Base-by-base conservation (phyloP, 495 filamentous ascomycete genomes). In the Penicillium dipodomyicola region DNA sequence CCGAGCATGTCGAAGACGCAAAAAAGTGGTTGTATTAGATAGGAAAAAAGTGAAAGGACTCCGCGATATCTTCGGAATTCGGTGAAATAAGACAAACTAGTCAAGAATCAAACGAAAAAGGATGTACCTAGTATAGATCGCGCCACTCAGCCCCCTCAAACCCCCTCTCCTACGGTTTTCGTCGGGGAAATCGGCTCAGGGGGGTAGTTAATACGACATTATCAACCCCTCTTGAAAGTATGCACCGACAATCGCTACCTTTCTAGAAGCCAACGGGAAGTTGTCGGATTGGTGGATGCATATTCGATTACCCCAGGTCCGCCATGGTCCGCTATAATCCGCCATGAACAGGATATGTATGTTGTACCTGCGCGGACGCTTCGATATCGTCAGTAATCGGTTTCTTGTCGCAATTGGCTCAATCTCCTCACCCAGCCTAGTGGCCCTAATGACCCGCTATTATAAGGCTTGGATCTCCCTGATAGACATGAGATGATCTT, bases 391-490 rank as follows among this genome's bases (percentile, higher is more conserved):
- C 66, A 67, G 57, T 62, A 50, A 53, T 53, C 59, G 39, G 57
- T 25, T 40, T 23, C 64, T 65, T 69, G 66, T 69, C 66, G 66
- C 64, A 60, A 69, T 69, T 69, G 66, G 64, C 57, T 62, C 25
- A 9, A 17, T 22, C 20, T 10, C 19, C 19, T 22, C 37, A 22
- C 56, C 37, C 41, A 40, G 48, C 19, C 55, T 54, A 52, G 10
- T 33, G 30, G 10, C 14, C 30, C 30, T 14, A 33, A 15, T 54
- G 63, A 66, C 66, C 55, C 55, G 55, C 54, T 62, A 52, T 63
- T 65, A 69, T 67, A 69, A 63, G 61, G 61, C 61, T 69, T 56
- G 52, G 41, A 55, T 43, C 53, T 67, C 64, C 61, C 61, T 65
- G 60, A 62, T 56, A 39, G 20, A 23, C 6, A 19, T 11, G 54